Evolutionary conservation across 2,329 filamentous ascomycete genomes (phyloP).

Genomic region (Cercospora berteroae): DNA sequence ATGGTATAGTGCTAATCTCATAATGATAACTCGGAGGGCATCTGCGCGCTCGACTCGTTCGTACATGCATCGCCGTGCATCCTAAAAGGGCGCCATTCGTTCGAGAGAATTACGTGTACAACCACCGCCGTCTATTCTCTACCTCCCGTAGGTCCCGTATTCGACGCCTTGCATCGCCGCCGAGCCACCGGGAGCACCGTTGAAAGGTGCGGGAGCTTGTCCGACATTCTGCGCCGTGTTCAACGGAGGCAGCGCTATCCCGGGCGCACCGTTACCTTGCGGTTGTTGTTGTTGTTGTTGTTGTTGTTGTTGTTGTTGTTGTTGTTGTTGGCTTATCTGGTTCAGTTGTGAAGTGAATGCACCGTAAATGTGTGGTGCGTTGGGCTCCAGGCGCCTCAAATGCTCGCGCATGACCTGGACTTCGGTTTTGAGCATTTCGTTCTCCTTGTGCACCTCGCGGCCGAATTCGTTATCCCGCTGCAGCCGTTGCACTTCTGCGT

Average conservation of each 20-base stretch:
- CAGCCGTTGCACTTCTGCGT: slow-evolving; percentile 42
- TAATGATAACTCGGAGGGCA: slow-evolving; percentile 6
- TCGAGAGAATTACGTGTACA: background rate
- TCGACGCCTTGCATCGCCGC: slow-evolving; percentile 52
- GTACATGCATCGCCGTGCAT: background rate
- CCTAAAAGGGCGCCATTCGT: slow-evolving; percentile 4
- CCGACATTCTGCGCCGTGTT: slow-evolving; percentile 25
- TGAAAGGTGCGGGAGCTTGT: slow-evolving; percentile 32
- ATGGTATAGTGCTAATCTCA: slow-evolving; percentile 28
- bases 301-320: slow-evolving; percentile 32
- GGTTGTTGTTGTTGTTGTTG: slow-evolving; percentile 20
- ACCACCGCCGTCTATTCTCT: background rate
- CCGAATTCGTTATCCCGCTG: slow-evolving; percentile 46
- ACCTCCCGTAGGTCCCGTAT: slow-evolving; percentile 36
- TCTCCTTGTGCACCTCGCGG: slow-evolving; percentile 49
- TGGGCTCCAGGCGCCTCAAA: slow-evolving; percentile 48
- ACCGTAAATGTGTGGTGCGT: slow-evolving; percentile 49
- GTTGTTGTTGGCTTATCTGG: slow-evolving; percentile 34
- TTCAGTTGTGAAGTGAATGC: slow-evolving; percentile 46
- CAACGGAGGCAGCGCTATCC: slow-evolving; percentile 40
- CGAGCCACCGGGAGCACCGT: slow-evolving; percentile 31
- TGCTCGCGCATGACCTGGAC: slow-evolving; percentile 47
- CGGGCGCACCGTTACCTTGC: slow-evolving; percentile 33
- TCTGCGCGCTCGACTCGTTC: background rate
- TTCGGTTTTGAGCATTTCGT: slow-evolving; percentile 48